phyloP scores from a whole-genome alignment of 2,329 filamentous ascomycete genomes.

The Hypoxylon sp. region DNA sequence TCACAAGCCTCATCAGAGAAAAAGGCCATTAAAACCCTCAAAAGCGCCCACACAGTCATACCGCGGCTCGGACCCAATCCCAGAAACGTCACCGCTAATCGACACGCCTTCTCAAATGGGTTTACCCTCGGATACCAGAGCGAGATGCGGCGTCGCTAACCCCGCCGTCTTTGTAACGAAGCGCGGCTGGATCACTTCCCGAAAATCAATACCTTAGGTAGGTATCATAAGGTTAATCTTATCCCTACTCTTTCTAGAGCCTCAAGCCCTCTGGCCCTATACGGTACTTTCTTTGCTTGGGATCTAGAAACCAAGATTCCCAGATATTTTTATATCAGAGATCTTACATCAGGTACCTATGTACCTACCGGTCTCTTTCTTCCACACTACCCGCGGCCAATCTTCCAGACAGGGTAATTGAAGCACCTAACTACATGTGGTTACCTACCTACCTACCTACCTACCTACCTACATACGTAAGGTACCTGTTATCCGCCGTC shows the following conservation, averaged over 20 bases:
- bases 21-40: slow-evolving; percentile 19
- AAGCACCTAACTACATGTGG: too few relatives aligned
- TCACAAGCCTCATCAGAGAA: slow-evolving; percentile 24
- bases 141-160: slow-evolving; percentile 12
- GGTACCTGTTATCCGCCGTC: slow-evolving; percentile 8
- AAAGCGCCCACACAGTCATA: slow-evolving; percentile 28
- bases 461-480: too few relatives aligned
- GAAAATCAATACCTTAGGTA: background rate
- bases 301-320: background rate
- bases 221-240: background rate
- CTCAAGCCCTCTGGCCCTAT: background rate
- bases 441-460: too few relatives aligned
- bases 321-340: background rate
- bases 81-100: slow-evolving; percentile 29
- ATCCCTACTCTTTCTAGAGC: background rate
- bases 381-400: slow-evolving; percentile 7
- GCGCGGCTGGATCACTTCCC: background rate
- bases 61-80: slow-evolving; percentile 36
- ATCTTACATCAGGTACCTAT: background rate
- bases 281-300: background rate
- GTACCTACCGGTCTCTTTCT: slow-evolving; percentile 6
- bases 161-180: background rate
- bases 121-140: slow-evolving; percentile 1
- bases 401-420: slow-evolving; percentile 2
- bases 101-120: slow-evolving; percentile 18